phyloP scores from a whole-genome alignment of 805 yeast genomes.

The Alloascoidea africana region DNA sequence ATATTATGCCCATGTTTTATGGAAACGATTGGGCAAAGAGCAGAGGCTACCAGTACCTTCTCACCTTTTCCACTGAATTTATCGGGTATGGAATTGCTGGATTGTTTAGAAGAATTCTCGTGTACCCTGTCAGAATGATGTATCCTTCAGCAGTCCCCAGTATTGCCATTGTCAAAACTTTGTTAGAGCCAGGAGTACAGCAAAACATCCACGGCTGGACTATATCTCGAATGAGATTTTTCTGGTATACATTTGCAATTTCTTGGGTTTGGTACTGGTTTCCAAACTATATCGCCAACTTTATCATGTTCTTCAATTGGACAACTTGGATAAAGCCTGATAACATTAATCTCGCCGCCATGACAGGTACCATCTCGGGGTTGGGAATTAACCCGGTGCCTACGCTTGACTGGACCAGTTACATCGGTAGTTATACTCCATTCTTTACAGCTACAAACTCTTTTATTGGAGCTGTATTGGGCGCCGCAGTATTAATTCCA shows the following conservation, averaged over 20 bases:
- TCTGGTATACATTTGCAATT: slow-evolving; percentile 27
- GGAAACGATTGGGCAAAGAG: slow-evolving; percentile 10
- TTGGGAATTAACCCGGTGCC: slow-evolving; percentile 31
- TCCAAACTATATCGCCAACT: slow-evolving; percentile 26
- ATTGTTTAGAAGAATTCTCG: slow-evolving; percentile 37
- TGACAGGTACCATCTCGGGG: slow-evolving; percentile 39
- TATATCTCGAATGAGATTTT: slow-evolving; percentile 28
- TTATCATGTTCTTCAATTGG: slow-evolving; percentile 30
- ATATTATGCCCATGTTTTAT: background rate
- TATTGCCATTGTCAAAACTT: slow-evolving; percentile 38
- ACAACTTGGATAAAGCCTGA: slow-evolving; percentile 36
- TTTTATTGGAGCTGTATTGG: slow-evolving; percentile 21
- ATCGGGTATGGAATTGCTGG: slow-evolving; percentile 59
- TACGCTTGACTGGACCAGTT: slow-evolving; percentile 27
- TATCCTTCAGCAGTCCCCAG: slow-evolving; percentile 54
- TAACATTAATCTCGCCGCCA: slow-evolving; percentile 41
- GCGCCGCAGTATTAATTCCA: slow-evolving; percentile 24
- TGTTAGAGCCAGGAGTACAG: slow-evolving; percentile 20
- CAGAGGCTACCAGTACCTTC: slow-evolving; percentile 31
- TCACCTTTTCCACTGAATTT: slow-evolving; percentile 42
- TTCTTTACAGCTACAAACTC: slow-evolving; percentile 14
- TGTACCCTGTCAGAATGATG: slow-evolving; percentile 42
- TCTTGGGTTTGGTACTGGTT: slow-evolving; percentile 36
- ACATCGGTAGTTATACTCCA: slow-evolving; percentile 15
- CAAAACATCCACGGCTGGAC: slow-evolving; percentile 30